Conservation (phyloP, 495 filamentous ascomycete species). For the Glutinoglossum americanum region DNA sequence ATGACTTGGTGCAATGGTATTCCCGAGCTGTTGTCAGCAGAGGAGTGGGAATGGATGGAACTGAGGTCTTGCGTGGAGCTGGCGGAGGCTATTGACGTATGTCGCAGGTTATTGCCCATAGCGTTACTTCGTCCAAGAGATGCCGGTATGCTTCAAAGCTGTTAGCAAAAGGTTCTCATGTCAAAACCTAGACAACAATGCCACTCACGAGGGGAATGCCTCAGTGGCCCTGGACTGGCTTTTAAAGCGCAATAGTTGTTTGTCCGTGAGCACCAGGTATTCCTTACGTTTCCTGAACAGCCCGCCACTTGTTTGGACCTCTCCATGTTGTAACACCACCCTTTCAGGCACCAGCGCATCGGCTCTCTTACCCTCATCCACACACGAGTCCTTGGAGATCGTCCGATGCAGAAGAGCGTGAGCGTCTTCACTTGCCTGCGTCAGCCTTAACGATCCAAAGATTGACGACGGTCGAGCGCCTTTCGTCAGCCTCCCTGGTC, state of each 20-base stretch:
- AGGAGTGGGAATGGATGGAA: constrained; percentile 21
- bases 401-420: constrained; percentile 19
- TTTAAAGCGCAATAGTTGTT: constrained; percentile 65
- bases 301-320: constrained; percentile 58
- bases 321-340: constrained; percentile 42
- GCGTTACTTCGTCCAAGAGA: constrained; percentile 20
- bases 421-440: constrained; percentile 29
- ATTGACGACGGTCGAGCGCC: constrained; percentile 26
- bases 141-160: constrained; percentile 20
- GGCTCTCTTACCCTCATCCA: constrained; percentile 13
- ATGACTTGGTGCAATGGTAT: constrained; percentile 47
- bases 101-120: constrained; percentile 26
- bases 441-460: constrained; percentile 34
- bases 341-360: constrained; percentile 19
- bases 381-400: constrained; percentile 17
- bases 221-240: constrained; percentile 45
- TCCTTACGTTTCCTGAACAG: constrained; percentile 73
- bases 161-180: constrained; percentile 2
- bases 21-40: constrained; percentile 28
- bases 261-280: constrained; percentile 77
- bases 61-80: constrained; percentile 42
- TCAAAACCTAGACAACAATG: neutral
- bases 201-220: constrained; percentile 24
- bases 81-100: constrained; percentile 27
- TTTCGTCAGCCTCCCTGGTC: constrained; percentile 26